A percentile compares a stretch with the other conserved stretches of the same genome.
Evolutionary conservation across 208 protist genomes (phyloP).

Genomic region (Leishmania lainsoni): DNA sequence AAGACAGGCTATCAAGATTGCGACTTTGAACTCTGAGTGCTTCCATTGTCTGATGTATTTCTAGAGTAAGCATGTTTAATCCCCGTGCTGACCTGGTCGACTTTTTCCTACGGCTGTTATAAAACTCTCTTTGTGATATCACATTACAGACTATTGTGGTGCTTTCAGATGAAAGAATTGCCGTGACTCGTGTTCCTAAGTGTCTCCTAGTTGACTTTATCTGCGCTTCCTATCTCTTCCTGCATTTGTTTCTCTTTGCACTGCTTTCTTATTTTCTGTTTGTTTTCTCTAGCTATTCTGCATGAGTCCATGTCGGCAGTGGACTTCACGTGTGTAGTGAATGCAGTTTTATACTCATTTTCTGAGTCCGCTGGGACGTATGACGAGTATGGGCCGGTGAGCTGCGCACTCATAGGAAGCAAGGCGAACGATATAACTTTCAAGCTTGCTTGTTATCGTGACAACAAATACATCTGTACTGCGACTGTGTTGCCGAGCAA

Average conservation of each 20-base stretch:
- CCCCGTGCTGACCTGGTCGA: neutral
- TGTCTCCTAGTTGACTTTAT: neutral
- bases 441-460: slow-evolving; percentile 80
- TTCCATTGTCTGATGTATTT: neutral
- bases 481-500: slow-evolving; percentile 66
- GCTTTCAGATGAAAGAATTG: neutral
- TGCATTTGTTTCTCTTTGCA: neutral
- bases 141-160: neutral
- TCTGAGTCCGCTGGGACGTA: slow-evolving; percentile 43
- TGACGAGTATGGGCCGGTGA: slow-evolving; percentile 57
- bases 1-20: neutral
- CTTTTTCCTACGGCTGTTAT: neutral
- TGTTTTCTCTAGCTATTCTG: neutral
- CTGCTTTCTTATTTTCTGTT: neutral
- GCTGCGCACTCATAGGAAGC: slow-evolving; percentile 65
- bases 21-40: neutral
- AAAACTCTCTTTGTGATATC: neutral
- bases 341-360: slow-evolving; percentile 56
- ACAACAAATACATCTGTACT: slow-evolving; percentile 76
- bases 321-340: slow-evolving; percentile 56
- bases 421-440: slow-evolving; percentile 40
- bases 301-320: slow-evolving; percentile 11
- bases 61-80: neutral
- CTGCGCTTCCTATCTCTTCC: neutral
- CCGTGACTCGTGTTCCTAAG: neutral